phyloP scores from a whole-genome alignment of 2,329 filamentous ascomycete genomes.

The Cercospora beticola region DNA sequence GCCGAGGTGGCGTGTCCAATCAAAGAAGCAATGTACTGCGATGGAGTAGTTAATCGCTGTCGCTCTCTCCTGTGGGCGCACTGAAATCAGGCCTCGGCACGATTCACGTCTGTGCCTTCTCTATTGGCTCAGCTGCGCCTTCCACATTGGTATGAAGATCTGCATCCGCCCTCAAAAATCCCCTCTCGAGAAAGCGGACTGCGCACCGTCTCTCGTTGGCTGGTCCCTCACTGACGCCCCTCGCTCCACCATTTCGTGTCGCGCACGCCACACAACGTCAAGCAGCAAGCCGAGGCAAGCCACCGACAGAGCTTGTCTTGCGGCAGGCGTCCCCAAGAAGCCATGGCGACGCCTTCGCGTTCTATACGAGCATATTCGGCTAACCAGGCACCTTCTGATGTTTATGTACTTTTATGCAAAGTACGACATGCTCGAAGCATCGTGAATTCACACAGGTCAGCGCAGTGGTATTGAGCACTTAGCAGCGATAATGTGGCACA shows the following conservation, averaged over 20 bases:
- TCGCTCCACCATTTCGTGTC: constrained; percentile 31
- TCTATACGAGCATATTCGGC: not conserved
- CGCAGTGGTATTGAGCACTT: not conserved
- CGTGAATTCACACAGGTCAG: not conserved
- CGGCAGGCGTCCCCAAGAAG: constrained; percentile 1
- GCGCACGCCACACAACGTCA: constrained; percentile 4
- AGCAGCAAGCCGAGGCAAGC: not conserved
- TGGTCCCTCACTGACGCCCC: not conserved
- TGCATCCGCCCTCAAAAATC: not conserved
- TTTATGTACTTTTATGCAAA: not conserved
- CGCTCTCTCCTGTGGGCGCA: not conserved
- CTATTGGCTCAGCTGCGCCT: not conserved
- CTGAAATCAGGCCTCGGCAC: not conserved
- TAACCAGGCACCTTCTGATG: not conserved
- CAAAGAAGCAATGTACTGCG: not conserved
- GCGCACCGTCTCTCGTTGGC: not conserved
- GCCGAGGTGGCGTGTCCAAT: constrained; percentile 1
- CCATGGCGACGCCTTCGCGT: constrained; percentile 13
- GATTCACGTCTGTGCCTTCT: not conserved
- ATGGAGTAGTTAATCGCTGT: not conserved
- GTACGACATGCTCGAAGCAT: not conserved
- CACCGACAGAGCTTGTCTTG: constrained; percentile 22
- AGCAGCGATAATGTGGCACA: not conserved
- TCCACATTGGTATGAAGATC: not conserved
- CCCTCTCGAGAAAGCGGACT: not conserved